Base-by-base conservation (phyloP, 2,329 filamentous ascomycete species). In the Blastomyces silverae region DNA sequence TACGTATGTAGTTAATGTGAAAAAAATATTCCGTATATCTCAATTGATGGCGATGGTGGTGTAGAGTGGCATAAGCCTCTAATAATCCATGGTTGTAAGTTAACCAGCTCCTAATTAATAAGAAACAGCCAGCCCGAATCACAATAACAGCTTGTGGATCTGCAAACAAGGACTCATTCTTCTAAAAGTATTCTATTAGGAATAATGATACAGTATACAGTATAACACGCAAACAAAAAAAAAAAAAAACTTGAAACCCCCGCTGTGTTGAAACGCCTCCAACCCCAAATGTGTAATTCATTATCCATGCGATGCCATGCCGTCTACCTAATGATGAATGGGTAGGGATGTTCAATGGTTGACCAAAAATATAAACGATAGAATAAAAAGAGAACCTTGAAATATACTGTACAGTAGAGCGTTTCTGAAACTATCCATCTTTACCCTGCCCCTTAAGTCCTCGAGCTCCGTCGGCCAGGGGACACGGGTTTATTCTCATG, bases 241-340 rank as follows among this genome's bases (percentile, higher is more conserved):
- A n/a, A 59, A 28, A 28, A 3, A 59, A 28, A 28, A 28, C 28
- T 11, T 2, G 20, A 28, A 44, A 46, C 25, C 37, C 39, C 13
- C 7, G 25, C 13, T 7, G 58, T 61, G 58, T 61, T 61, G 58
- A 61, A 61, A 61, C 58, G 42, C 58, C 44, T 20, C 56, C 37
- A 59, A 42, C 22, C 39, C 58, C 22, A 48, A 46, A 44, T 44
- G 15, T 28, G n/a, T 37, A 60, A 60, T 46, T 60, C 22, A 46
- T 60, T 44, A 59, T 17, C n/a, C 42, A n/a, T 61, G 10, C 15
- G 13, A 15, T 61, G 25, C 13, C 58, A 50, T 61, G n/a, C 20
- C 7, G 53, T 42, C 28, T 48, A 31, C 58, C 58, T 61, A 61
- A 61, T 61, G 58, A 37, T 61, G 58, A 61, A 61, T 48, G 50